Evolutionary conservation across 2,329 filamentous ascomycete genomes (phyloP), one percentile per base, ranked within the genome.

Genomic region (Paecilomyces niveus): DNA sequence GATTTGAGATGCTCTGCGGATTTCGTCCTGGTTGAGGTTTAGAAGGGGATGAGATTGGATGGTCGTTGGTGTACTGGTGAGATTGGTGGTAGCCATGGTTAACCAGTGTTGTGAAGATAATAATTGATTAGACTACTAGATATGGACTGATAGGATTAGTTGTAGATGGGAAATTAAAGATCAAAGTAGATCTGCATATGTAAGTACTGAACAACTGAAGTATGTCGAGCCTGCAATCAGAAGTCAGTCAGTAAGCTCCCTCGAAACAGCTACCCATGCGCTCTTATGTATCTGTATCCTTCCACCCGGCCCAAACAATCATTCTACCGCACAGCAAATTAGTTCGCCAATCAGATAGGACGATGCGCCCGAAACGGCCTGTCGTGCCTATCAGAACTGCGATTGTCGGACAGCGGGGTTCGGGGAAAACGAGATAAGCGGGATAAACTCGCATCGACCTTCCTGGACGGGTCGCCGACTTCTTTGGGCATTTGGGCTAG

Each of bases 41-140:
- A 54, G 56, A 18, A 58, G 52, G 15, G 56, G 56, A 50, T 58
- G 56, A 4, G 56, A 53, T 31, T 32, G 31, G 13, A 18, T 7
- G 21, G 56, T 33, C 26, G 32, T 45, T 18, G 35, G 2, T 45
- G 35, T 45, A 18, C 8, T 45, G n/a, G 35, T 6, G 15, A n/a
- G n/a, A n/a, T n/a, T n/a, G n/a, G n/a, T n/a, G n/a, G 35, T 45
- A 18, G 35, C 35, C 35, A 45, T 45, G 35, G 13, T 18, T 4
- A n/a, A n/a, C n/a, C n/a, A n/a, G 35, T 5, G 32, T 10, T 45
- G n/a, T 45, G 35, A 15, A 3, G 13, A 39, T 8, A n/a, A 45
- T 8, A 13, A 13, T 39, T 39, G 33, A 39, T 5, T 39, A 39
- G 11, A 13, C n/a, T n/a, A 15, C 33, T 39, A 2, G 33, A 39